Conservation (phyloP, 208 protist species). For the Sergeia podlipaevii region DNA sequence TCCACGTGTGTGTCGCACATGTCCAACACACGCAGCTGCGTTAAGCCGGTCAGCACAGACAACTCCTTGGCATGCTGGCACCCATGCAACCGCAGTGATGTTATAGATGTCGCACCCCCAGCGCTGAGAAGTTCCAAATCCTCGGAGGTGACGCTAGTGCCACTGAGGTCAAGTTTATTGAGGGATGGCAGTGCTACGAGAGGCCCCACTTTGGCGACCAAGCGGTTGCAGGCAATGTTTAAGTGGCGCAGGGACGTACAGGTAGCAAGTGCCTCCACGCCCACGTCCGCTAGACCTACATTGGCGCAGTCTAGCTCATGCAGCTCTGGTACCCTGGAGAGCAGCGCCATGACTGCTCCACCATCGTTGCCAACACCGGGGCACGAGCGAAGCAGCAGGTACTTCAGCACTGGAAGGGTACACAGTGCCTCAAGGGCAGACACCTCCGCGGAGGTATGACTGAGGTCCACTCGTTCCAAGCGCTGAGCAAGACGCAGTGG, state of each 20-base stretch:
- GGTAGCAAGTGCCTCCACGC: constrained; percentile 6
- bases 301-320: constrained; percentile 9
- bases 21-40: constrained; percentile 15
- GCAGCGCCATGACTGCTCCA: constrained; percentile 13
- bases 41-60: constrained; percentile 13
- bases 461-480: constrained; percentile 12
- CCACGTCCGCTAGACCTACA: constrained; percentile 13
- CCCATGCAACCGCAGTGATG: constrained; percentile 11
- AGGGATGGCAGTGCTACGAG: constrained; percentile 11
- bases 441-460: constrained; percentile 12
- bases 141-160: constrained; percentile 5
- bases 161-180: constrained; percentile 12
- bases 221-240: constrained; percentile 9
- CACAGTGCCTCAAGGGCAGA: constrained; percentile 16
- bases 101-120: constrained; percentile 7
- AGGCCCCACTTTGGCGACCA: constrained; percentile 6
- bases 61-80: no score
- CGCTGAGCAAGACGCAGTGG: constrained; percentile 9
- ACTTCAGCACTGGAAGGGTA: constrained; percentile 11
- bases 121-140: constrained; percentile 9
- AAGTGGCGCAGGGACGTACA: constrained; percentile 13
- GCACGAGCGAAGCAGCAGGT: no score
- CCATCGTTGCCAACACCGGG: no score
- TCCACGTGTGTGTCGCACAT: no score
- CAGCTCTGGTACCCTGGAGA: constrained; percentile 1